phyloP scores from a whole-genome alignment of 2,329 filamentous ascomycete genomes.

The Lasiodiplodia theobromae region DNA sequence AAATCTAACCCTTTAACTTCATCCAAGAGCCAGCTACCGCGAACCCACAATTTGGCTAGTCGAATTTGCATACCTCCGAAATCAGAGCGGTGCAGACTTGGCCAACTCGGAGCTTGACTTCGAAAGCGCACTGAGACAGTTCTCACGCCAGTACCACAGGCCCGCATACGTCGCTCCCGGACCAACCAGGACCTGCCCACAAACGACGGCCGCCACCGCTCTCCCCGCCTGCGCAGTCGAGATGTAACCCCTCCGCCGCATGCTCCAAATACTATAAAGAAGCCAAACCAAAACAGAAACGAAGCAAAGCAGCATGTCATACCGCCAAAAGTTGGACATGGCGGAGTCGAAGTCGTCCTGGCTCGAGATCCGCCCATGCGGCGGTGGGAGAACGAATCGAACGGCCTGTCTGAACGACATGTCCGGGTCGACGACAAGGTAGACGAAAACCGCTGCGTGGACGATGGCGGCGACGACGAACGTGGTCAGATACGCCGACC shows the following conservation, averaged over 20 bases:
- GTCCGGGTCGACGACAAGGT: background rate
- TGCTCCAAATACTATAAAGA: background rate
- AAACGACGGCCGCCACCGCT: background rate
- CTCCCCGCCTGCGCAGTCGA: background rate
- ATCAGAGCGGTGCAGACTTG: too few relatives aligned
- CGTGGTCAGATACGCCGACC: background rate
- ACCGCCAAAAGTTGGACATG: background rate
- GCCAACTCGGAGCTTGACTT: too few relatives aligned
- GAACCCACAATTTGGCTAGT: too few relatives aligned
- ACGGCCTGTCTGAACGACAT: too few relatives aligned
- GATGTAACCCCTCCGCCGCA: background rate
- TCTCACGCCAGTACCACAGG: slow-evolving; percentile 50
- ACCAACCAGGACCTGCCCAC: background rate
- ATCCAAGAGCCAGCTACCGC: too few relatives aligned
- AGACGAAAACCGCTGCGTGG: background rate
- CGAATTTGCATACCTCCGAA: too few relatives aligned
- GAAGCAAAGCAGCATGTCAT: background rate
- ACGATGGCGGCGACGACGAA: background rate
- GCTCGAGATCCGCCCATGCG: background rate
- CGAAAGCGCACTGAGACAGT: too few relatives aligned
- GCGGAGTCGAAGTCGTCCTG: background rate
- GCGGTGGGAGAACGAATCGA: background rate
- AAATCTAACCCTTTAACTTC: too few relatives aligned
- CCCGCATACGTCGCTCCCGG: slow-evolving; percentile 11
- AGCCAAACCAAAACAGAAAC: background rate